Conservation (phyloP, 768 basidiomycete genomes). For the Xerocomellus amylosporus region DNA sequence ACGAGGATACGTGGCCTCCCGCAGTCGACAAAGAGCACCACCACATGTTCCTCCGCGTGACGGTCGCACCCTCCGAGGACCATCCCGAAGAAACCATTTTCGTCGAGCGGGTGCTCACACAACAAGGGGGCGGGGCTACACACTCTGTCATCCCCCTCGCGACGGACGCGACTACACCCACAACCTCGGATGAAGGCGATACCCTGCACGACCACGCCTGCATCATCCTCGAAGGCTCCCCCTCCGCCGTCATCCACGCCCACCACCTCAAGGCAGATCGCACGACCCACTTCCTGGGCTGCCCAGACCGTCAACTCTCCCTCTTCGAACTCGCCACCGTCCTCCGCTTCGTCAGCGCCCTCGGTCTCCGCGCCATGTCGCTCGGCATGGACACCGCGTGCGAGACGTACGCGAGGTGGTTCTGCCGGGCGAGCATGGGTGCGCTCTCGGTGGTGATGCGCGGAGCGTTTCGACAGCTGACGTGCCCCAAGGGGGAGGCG, state of each 20-base stretch:
- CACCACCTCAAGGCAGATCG: conserved; percentile 4
- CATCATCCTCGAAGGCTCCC: conserved; percentile 4
- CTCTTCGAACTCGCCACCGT: conserved; percentile 11
- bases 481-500: not conserved
- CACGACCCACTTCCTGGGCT: not conserved
- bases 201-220: conserved; percentile 13
- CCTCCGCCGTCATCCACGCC: not conserved
- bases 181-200: not conserved
- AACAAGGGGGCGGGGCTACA: not conserved
- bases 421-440: conserved; percentile 4
- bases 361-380: not conserved
- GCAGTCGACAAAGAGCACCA: conserved; percentile 5
- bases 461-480: not conserved
- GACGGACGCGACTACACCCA: not conserved
- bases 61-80: not conserved
- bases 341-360: conserved; percentile 6
- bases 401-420: conserved; percentile 14
- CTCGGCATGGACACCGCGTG: conserved; percentile 8
- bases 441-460: not conserved
- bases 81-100: conserved; percentile 7
- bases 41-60: conserved; percentile 10
- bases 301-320: conserved; percentile 5
- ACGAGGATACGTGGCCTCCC: not conserved
- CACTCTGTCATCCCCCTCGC: conserved; percentile 11
- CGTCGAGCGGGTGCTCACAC: conserved; percentile 8